Evolutionary conservation across 768 basidiomycete genomes (phyloP).

Genomic region (Tremella fuciformis): DNA sequence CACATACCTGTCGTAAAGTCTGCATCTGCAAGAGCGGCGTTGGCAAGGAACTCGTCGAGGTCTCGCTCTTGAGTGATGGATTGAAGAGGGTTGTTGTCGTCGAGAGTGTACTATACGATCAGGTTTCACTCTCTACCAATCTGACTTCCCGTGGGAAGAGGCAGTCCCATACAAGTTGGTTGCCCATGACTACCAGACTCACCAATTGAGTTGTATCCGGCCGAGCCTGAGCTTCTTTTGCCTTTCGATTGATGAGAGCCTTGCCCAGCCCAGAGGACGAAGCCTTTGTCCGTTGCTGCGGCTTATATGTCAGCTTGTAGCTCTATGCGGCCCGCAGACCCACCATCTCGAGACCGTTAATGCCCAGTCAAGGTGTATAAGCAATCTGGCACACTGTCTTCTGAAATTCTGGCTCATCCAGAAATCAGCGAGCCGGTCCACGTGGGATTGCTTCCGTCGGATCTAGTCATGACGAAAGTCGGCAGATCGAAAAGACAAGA

Average conservation of each 20-base stretch:
- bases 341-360: too few species aligned
- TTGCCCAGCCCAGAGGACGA: conserved; percentile 69
- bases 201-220: conserved; percentile 66
- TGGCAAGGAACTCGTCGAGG: conserved; percentile 91
- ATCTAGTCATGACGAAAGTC: too few species aligned
- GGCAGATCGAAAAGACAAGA: too few species aligned
- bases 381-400: too few species aligned
- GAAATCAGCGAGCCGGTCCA: too few species aligned
- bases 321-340: too few species aligned
- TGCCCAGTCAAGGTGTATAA: too few species aligned
- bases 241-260: conserved; percentile 89
- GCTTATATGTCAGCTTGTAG: conserved; percentile 1
- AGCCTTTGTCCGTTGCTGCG: conserved; percentile 40
- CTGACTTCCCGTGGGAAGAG: background rate
- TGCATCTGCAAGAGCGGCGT: conserved; percentile 87
- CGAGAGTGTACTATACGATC: conserved; percentile 66
- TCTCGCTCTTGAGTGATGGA: conserved; percentile 95
- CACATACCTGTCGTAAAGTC: conserved; percentile 89
- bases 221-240: conserved; percentile 62
- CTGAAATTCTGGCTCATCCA: too few species aligned
- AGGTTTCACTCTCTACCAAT: background rate
- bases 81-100: conserved; percentile 62
- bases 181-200: conserved; percentile 39
- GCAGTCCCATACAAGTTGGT: background rate
- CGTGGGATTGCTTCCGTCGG: too few species aligned